Evolutionary conservation across 2,329 filamentous ascomycete species (phyloP), one percentile per base, ranked within the genome.

Genomic region (Calcarisporium arbuscula): DNA sequence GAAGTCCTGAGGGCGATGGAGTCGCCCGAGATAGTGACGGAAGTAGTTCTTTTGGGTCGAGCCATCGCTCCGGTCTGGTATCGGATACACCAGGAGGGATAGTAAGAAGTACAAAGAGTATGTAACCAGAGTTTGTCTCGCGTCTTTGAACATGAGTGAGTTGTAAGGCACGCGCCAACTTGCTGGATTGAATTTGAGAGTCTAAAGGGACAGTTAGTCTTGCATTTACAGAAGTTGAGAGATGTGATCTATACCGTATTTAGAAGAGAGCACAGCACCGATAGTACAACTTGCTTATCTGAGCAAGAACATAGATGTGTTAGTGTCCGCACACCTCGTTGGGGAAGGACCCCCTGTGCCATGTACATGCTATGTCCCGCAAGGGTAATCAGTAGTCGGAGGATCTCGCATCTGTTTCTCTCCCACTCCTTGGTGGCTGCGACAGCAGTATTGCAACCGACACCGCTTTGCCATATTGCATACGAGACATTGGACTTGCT

Each of bases 401-500:
- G 61, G 19, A 95, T 82, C 61, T 98, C 92, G 45, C 84, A 88
- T 39, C 92, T 78, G 59, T 95, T 95, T 63, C 74, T 94, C 64
- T 98, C 92, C 39, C 86, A 82, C 50, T 96, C 89, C 57, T 87
- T 94, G 34, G 82, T 95, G 4, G 88, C 90, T 8, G 82, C 82
- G 48, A 94, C 80, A 5, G 88, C 78, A 12, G 84, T 85, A 58
- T 95, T 94, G 67, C 90, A 96, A 11, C 92, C 92, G 19, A 98
- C 90, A 30, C 92, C 92, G 53, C 86, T 96, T 64, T 95, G 88
- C 92, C 92, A 98, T 55, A 98, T 96, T 35, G 87, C 83, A 61
- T 92, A 95, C 7, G 82, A 84, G 36, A 95, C 84, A 57, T 92
- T 94, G 43, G 75, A 74, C 52, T 83, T 87, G 35, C 77, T 77